Evolutionary conservation across 2,329 filamentous ascomycete genomes (phyloP).

Genomic region (Cladosporium phlei): DNA sequence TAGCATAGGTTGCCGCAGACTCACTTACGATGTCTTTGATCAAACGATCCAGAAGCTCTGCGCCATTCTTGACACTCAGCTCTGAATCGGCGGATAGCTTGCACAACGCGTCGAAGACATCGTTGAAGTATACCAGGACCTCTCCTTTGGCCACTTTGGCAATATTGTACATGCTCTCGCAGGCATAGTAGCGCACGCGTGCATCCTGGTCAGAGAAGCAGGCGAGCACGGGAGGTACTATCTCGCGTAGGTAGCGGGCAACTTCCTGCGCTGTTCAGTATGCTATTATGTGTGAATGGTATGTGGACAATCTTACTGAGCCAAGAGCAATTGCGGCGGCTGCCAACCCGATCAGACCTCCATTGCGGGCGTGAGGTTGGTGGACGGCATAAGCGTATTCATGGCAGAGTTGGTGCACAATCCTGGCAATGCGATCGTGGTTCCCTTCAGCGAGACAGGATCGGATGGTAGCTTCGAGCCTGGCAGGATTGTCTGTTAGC

Average conservation of each 20-base stretch:
- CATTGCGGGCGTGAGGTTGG: constrained; percentile 92
- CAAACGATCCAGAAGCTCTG: constrained; percentile 86
- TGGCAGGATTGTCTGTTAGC: constrained; percentile 34
- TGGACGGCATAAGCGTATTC: constrained; percentile 97
- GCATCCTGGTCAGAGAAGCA: constrained; percentile 99
- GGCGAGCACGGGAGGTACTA: constrained; percentile 91
- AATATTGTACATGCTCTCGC: constrained; percentile 99
- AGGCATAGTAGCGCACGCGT: constrained; percentile 93
- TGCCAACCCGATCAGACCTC: constrained; percentile 89
- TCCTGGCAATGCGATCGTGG: constrained; percentile 73
- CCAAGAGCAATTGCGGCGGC: constrained; percentile 94
- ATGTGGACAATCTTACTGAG: constrained; percentile 57
- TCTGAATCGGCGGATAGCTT: constrained; percentile 96
- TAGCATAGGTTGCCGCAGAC: constrained; percentile 90
- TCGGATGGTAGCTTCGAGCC: constrained; percentile 84
- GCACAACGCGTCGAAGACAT: constrained; percentile 94
- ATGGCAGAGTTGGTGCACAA: constrained; percentile 93
- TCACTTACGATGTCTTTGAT: constrained; percentile 96
- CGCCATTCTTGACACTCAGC: constrained; percentile 95
- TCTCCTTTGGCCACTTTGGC: constrained; percentile 98
- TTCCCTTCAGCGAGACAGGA: constrained; percentile 74
- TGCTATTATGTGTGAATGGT: not conserved
- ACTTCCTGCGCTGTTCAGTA: constrained; percentile 62
- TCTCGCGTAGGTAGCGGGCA: constrained; percentile 83
- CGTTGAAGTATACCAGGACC: constrained; percentile 94